Evolutionary conservation across 2,329 filamentous ascomycete species (phyloP).

Genomic region (Karstenula rhodostoma): DNA sequence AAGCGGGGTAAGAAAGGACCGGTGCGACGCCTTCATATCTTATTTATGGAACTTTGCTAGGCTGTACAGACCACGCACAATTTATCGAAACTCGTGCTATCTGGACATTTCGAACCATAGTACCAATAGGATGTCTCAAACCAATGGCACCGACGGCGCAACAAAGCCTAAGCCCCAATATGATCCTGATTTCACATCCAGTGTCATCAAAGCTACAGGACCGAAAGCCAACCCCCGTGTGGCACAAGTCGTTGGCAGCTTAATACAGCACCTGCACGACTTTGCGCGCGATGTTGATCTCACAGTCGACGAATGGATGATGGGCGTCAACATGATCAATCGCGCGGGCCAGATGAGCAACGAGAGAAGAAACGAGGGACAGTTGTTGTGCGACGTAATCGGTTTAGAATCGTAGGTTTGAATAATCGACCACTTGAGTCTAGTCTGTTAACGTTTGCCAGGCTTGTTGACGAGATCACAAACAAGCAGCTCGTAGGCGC

Average conservation of each 20-base stretch:
- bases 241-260: conserved; percentile 67
- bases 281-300: conserved; percentile 80
- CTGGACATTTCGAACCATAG: not conserved
- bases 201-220: conserved; percentile 76
- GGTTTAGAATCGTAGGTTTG: conserved; percentile 73
- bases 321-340: conserved; percentile 74
- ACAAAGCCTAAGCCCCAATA: conserved; percentile 69
- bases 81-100: not conserved
- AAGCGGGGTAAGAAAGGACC: not conserved
- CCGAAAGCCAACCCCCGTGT: conserved; percentile 72
- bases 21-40: not conserved
- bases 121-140: not conserved
- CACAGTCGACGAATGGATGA: conserved; percentile 79
- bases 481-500: conserved; percentile 67
- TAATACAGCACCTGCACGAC: conserved; percentile 79
- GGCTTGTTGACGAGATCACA: conserved; percentile 50
- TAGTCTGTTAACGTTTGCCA: not conserved
- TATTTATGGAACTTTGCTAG: not conserved
- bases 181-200: conserved; percentile 67
- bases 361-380: conserved; percentile 69
- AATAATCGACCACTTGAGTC: conserved; percentile 52
- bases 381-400: conserved; percentile 66
- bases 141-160: conserved; percentile 11
- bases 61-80: not conserved
- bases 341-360: conserved; percentile 69